Percentiles rank a stretch among this genome's conserved stretches.
Evolutionary conservation across 2,329 filamentous ascomycete genomes (phyloP).

Genomic region (Lasiodiplodia theobromae): DNA sequence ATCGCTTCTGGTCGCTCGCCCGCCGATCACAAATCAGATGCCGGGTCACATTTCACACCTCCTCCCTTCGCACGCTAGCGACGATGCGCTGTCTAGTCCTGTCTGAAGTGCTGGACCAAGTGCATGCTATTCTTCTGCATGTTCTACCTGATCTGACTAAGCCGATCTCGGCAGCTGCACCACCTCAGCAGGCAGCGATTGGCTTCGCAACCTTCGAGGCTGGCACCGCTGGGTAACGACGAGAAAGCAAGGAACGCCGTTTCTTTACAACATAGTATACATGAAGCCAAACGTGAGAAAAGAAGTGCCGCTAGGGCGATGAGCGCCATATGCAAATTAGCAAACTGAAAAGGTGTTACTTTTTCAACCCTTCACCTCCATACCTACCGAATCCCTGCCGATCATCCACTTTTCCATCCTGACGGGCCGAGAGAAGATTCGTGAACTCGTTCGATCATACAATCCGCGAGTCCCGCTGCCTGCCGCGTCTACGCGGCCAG

Average conservation of each 20-base stretch:
- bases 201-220: neutral
- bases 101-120: conserved; percentile 8
- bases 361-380: neutral
- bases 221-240: neutral
- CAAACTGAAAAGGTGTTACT: neutral
- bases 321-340: conserved; percentile 6
- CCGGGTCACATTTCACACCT: neutral
- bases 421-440: conserved; percentile 23
- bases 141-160: conserved; percentile 25
- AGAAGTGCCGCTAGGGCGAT: neutral
- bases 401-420: conserved; percentile 5
- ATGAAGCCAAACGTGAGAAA: conserved; percentile 2
- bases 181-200: neutral
- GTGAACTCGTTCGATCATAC: conserved; percentile 14
- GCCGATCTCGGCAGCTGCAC: neutral
- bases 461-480: neutral
- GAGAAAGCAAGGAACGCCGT: neutral
- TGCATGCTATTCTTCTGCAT: conserved; percentile 7
- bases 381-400: neutral
- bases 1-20: neutral
- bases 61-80: neutral
- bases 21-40: neutral
- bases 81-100: neutral
- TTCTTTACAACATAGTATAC: conserved; percentile 4
- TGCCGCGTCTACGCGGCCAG: neutral